Base-by-base conservation (phyloP, 1,139 yeast genomes). In the Candida freyschussii region DNA sequence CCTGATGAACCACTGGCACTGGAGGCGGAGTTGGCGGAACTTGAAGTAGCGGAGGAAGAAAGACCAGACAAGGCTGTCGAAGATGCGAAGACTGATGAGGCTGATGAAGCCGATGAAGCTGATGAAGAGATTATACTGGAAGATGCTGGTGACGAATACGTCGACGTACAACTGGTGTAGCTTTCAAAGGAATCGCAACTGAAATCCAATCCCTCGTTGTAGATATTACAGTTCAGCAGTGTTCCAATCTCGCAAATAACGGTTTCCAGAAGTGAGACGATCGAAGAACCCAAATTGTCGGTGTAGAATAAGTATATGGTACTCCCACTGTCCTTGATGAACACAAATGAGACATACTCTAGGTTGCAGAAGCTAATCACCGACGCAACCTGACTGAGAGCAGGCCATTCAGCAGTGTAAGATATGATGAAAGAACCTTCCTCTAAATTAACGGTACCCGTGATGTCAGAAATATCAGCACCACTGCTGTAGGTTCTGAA, bases 311-410 rank as follows among this genome's bases (percentile, higher is more conserved):
- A 24, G 14, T 24, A 21, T 17, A 32, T 37, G 17, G 27, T 23
- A n/a, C 21, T 24, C 4, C 29, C 35, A n/a, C n/a, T n/a, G n/a
- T n/a, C n/a, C n/a, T n/a, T n/a, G n/a, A n/a, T n/a, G n/a, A n/a
- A n/a, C n/a, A n/a, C 41, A 24, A 41, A 44, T 7, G 40, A 26
- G 13, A 37, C 47, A 19, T 39, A 44, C 18, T 44, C 47, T 7
- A 27, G 14, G 16, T 10, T n/a, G 33, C 48, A 44, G 36, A 28
- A 39, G 6, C 18, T 24, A 8, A 29, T 13, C 9, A 39, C 22
- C 6, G 34, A 26, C 5, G 26, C 23, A 6, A 36, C 2, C 16
- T 13, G 13, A 2, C 33, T 29, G 6, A 24, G 13, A 4, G 7
- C 7, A 1, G 28, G 19, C 19, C 31, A 13, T 6, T 21, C 24